These are phyloP conservation scores for Phytopythium kandeliae DNA, from an alignment of 352 stramenopile species.

Conservation along the genomic window DNA sequence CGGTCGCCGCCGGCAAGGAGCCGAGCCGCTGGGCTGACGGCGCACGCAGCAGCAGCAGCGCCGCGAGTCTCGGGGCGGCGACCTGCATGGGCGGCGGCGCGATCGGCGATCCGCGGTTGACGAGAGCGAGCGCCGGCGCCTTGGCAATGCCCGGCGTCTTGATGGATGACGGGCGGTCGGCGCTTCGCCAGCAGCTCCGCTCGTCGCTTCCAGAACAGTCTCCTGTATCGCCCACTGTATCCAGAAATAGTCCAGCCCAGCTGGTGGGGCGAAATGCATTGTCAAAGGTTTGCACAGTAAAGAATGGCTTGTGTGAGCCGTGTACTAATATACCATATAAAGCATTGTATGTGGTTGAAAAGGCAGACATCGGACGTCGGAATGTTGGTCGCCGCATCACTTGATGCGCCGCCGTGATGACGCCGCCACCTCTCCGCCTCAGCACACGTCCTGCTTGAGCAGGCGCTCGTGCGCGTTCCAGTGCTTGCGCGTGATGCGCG, in stretches of 20 bases:
- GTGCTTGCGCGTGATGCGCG: constrained; percentile 37
- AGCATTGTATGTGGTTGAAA: too few species aligned
- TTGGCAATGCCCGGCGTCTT: neutral
- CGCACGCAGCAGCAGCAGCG: neutral
- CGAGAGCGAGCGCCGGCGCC: neutral
- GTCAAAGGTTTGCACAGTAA: too few species aligned
- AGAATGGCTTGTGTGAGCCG: too few species aligned
- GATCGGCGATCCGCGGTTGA: too few species aligned
- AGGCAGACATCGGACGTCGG: too few species aligned
- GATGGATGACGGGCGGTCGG: neutral
- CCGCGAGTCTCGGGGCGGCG: neutral
- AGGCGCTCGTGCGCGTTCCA: constrained; percentile 27
- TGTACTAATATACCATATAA: too few species aligned
- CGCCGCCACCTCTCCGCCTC: neutral
- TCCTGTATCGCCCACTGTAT: too few species aligned
- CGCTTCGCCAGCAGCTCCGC: too few species aligned
- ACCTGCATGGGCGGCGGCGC: neutral
- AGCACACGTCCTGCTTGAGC: constrained; percentile 26
- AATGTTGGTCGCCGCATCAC: too few species aligned
- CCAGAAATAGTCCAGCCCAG: too few species aligned
- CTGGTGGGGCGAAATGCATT: too few species aligned
- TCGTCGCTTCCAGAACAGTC: neutral
- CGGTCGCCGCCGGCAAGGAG: neutral
- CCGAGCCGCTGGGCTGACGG: neutral
- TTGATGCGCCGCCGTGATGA: neutral